phyloP scores from a whole-genome alignment of 345 rosid genomes.

The Salix koriyanagi region DNA sequence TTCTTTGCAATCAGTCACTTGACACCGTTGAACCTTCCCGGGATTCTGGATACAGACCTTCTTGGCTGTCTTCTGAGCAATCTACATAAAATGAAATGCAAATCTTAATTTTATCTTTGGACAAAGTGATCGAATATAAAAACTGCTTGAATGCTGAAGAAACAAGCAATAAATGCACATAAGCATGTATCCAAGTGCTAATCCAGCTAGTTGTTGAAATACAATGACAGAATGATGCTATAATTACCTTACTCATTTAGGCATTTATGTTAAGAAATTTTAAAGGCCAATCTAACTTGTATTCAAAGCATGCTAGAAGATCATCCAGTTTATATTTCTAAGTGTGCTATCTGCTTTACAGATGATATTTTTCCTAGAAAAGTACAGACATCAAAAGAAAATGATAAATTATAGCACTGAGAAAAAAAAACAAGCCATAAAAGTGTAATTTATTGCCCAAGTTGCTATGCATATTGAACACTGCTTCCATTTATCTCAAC shows the following conservation, averaged over 20 bases:
- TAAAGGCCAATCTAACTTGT: neutral
- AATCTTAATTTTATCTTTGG: neutral
- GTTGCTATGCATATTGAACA: neutral
- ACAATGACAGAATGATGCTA: neutral
- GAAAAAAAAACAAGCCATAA: neutral
- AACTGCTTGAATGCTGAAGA: neutral
- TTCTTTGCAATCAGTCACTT: slow-evolving; percentile 53
- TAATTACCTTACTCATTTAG: neutral
- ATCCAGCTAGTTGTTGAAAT: neutral
- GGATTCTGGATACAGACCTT: slow-evolving; percentile 78
- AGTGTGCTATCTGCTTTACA: neutral
- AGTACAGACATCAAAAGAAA: neutral
- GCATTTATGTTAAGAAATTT: neutral
- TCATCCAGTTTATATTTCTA: neutral
- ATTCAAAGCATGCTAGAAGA: neutral
- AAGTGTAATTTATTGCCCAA: neutral
- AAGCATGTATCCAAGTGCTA: neutral
- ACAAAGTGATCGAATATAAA: neutral
- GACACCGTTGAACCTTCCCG: slow-evolving; percentile 66
- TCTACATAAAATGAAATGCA: slow-evolving; percentile 33
- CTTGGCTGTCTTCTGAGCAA: slow-evolving; percentile 78
- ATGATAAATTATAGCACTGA: neutral
- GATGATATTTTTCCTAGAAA: neutral
- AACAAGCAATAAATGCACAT: neutral
- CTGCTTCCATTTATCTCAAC: neutral